phyloP scores from a whole-genome alignment of 305 asterid species.

The Ajuga reptans region DNA sequence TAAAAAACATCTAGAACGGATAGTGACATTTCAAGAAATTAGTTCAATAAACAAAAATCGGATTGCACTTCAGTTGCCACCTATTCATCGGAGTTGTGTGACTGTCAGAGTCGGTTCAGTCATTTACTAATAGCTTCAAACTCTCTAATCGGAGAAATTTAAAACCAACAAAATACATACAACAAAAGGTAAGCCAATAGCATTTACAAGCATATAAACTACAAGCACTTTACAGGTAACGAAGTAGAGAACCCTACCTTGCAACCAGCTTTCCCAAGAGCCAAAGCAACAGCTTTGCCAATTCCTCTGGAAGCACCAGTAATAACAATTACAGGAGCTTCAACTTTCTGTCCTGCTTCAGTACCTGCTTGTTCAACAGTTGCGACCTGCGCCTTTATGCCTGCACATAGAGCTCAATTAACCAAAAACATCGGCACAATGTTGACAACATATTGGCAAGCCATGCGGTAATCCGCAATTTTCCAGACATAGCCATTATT shows the following conservation, averaged over 20 bases:
- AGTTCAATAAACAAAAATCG: background rate
- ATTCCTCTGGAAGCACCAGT: conserved; percentile 98
- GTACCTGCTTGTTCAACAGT: conserved; percentile 40
- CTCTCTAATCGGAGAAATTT: background rate
- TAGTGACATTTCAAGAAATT: background rate
- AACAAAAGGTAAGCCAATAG: background rate
- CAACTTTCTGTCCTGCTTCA: conserved; percentile 47
- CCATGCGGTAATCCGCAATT: background rate
- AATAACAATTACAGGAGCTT: conserved; percentile 73
- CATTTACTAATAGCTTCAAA: conserved; percentile 1
- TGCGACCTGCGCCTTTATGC: conserved; percentile 69
- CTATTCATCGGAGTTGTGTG: background rate
- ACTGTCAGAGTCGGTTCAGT: background rate
- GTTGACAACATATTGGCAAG: background rate
- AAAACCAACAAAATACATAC: background rate
- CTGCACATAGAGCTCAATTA: conserved; percentile 29
- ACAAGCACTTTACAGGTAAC: background rate
- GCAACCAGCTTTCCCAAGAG: conserved; percentile 89
- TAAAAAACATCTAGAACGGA: background rate
- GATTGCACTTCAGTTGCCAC: background rate
- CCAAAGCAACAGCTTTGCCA: conserved; percentile 81
- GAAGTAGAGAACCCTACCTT: conserved; percentile 43
- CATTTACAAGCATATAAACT: background rate
- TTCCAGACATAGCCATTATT: background rate
- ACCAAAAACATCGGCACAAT: background rate